Percentiles rank a stretch among this genome's conserved stretches.
phyloP scores from a whole-genome alignment of 2,329 filamentous ascomycete species.

The Fusarium sp. region DNA sequence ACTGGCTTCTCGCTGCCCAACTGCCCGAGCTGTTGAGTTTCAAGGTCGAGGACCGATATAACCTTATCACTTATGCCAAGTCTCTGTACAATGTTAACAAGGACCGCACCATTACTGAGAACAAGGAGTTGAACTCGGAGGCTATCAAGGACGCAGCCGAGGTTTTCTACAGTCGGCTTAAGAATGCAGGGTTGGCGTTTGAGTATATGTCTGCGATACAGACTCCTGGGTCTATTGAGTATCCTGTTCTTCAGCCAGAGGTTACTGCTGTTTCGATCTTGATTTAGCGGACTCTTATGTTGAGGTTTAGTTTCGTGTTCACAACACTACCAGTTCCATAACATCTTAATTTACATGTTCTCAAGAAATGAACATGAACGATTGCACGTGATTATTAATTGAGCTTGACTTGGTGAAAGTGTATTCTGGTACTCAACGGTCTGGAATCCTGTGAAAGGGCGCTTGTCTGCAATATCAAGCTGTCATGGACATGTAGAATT shows the following conservation, averaged over 20 bases:
- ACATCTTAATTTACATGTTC: not conserved
- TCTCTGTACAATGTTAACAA: constrained; percentile 21
- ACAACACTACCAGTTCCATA: not conserved
- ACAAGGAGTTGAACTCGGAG: not conserved
- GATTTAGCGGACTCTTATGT: not conserved
- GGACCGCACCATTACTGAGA: not conserved
- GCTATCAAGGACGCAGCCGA: constrained; percentile 3
- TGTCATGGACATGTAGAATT: not conserved
- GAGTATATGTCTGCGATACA: not conserved
- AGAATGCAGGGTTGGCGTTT: not conserved
- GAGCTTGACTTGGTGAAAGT: not conserved
- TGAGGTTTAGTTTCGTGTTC: too few species aligned
- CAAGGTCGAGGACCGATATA: constrained; percentile 23
- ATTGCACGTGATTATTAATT: not conserved
- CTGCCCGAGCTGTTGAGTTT: constrained; percentile 21
- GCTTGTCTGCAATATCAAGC: not conserved
- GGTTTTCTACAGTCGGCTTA: not conserved
- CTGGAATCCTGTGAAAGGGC: too few species aligned
- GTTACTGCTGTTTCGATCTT: constrained; percentile 20
- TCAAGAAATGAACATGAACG: not conserved
- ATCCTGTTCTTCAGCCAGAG: constrained; percentile 19
- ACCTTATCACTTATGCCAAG: constrained; percentile 25
- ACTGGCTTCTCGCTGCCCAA: constrained; percentile 21
- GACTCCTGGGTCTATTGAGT: constrained; percentile 12
- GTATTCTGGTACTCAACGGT: rapidly evolving